These are phyloP conservation scores for Brassica cretica DNA, from an alignment of 345 rosid species.

Conservation along the genomic window DNA sequence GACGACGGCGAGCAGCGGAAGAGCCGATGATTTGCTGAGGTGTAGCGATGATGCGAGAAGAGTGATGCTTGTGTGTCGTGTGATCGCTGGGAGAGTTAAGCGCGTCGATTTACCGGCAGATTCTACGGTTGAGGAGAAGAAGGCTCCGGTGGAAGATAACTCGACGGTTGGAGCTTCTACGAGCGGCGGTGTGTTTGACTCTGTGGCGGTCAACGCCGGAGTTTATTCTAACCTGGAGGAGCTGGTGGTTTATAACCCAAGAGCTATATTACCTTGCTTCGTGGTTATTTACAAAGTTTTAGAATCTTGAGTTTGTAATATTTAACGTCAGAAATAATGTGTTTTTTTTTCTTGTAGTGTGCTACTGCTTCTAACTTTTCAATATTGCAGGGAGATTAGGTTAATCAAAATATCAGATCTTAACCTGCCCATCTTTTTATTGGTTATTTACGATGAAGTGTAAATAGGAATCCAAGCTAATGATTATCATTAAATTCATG, in stretches of 20 bases:
- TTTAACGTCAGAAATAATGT: slow-evolving; percentile 32
- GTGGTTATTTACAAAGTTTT: slow-evolving; percentile 83
- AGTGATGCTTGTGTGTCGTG: slow-evolving; percentile 97
- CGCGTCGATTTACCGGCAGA: slow-evolving; percentile 45
- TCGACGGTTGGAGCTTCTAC: slow-evolving; percentile 10
- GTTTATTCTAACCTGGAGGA: slow-evolving; percentile 82
- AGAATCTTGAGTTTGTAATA: slow-evolving; percentile 47
- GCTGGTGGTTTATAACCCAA: slow-evolving; percentile 75
- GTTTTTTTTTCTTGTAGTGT: neutral
- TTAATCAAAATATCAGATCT: slow-evolving; percentile 15
- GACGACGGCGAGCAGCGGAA: slow-evolving; percentile 92
- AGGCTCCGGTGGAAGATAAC: slow-evolving; percentile 14
- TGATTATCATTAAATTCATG: neutral
- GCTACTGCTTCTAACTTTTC: slow-evolving; percentile 12
- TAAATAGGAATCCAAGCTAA: neutral
- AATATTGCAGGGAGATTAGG: slow-evolving; percentile 17
- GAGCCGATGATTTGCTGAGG: slow-evolving; percentile 75
- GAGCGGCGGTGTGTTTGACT: slow-evolving; percentile 61
- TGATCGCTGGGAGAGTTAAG: slow-evolving; percentile 85
- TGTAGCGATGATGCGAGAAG: slow-evolving; percentile 58
- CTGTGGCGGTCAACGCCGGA: slow-evolving; percentile 70
- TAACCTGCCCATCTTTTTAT: slow-evolving; percentile 15
- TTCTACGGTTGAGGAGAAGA: slow-evolving; percentile 44
- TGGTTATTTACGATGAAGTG: neutral
- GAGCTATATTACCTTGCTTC: slow-evolving; percentile 94